Evolutionary conservation across 2,329 filamentous ascomycete genomes (phyloP).

Genomic region (Verticillium nonalfalfae): DNA sequence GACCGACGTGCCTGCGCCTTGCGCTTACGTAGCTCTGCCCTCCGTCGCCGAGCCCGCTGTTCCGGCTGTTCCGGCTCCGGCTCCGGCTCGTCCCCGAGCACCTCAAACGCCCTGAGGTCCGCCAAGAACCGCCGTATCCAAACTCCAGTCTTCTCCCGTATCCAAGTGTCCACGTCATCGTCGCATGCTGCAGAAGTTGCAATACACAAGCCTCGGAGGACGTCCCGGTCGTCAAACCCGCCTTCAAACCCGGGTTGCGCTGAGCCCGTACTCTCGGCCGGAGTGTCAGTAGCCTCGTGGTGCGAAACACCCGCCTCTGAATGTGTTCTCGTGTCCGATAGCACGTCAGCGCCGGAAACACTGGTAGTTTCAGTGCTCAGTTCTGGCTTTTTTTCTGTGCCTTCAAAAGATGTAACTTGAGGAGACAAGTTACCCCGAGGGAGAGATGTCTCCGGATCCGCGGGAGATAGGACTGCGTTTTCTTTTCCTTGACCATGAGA

Average conservation of each 20-base stretch:
- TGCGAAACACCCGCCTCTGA: neutral
- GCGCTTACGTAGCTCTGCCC: constrained; percentile 24
- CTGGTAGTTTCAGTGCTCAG: no score
- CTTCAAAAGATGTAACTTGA: neutral
- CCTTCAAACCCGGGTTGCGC: neutral
- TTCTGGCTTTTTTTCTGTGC: neutral
- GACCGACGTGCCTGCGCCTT: constrained; percentile 29
- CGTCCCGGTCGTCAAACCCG: constrained; percentile 38
- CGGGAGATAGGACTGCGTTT: neutral
- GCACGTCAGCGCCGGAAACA: neutral
- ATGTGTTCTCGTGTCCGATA: neutral
- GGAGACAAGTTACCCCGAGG: neutral
- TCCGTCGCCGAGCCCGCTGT: constrained; percentile 19
- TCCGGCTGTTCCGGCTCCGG: constrained; percentile 11
- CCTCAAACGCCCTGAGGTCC: constrained; percentile 45
- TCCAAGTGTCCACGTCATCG: constrained; percentile 44
- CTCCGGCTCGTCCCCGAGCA: constrained; percentile 27
- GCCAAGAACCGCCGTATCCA: constrained; percentile 48
- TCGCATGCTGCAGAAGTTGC: constrained; percentile 51
- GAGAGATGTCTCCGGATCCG: neutral
- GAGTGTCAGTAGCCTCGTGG: neutral
- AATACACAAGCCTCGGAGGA: constrained; percentile 48
- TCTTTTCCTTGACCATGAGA: neutral
- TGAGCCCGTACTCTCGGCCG: neutral
- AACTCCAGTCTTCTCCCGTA: constrained; percentile 44